Conservation (phyloP, 2,329 filamentous ascomycete species). For the Aspergillus ochraceoroseus region DNA sequence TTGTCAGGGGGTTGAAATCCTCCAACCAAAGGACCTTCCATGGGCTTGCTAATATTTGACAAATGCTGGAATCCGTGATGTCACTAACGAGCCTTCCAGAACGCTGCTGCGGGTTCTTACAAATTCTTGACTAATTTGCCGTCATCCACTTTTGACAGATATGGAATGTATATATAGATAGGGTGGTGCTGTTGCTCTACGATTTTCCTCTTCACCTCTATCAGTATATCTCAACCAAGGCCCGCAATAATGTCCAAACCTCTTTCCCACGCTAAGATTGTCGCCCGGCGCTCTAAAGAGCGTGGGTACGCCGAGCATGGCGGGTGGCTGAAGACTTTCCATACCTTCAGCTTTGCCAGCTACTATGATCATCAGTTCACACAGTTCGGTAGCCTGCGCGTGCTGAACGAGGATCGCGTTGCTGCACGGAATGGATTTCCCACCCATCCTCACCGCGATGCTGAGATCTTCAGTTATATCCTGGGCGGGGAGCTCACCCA, state of each 20-base stretch:
- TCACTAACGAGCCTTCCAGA: no score
- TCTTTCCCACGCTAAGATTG: slow-evolving; percentile 65
- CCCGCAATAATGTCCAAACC: slow-evolving; percentile 55
- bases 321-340: slow-evolving; percentile 82
- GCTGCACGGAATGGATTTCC: slow-evolving; percentile 70
- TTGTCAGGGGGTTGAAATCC: no score
- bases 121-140: no score
- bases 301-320: slow-evolving; percentile 76
- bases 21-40: no score
- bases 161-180: no score
- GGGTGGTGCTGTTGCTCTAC: no score
- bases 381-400: slow-evolving; percentile 70
- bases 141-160: no score
- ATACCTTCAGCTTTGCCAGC: slow-evolving; percentile 76
- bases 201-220: no score
- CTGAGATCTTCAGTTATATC: slow-evolving; percentile 86
- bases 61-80: no score
- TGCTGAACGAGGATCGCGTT: slow-evolving; percentile 86
- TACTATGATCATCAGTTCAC: slow-evolving; percentile 64
- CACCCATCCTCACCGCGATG: slow-evolving; percentile 77
- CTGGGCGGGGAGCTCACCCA: slow-evolving; percentile 82
- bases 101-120: no score
- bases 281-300: slow-evolving; percentile 64
- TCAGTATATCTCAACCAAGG: no score
- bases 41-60: no score